phyloP scores from a whole-genome alignment of 306 rosid genomes.

The Dryas drummondii region DNA sequence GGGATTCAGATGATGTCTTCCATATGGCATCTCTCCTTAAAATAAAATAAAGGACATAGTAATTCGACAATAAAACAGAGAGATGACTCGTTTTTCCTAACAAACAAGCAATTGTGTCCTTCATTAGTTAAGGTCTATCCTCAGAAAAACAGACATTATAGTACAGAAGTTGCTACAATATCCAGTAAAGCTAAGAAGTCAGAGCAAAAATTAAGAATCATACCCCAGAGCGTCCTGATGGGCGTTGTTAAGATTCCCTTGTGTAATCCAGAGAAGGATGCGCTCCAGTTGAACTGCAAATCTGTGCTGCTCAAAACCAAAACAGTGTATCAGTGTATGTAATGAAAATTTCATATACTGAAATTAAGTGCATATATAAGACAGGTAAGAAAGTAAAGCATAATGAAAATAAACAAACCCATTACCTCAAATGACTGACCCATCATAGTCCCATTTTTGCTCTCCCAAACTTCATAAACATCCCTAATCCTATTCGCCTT shows the following conservation, averaged over 20 bases:
- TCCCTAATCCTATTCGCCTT: conserved; percentile 40
- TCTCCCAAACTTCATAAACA: conserved; percentile 62
- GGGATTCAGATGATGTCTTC: background rate
- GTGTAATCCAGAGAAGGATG: conserved; percentile 52
- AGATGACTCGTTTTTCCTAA: background rate
- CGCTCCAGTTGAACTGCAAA: conserved; percentile 54
- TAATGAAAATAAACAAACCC: background rate
- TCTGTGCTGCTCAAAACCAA: conserved; percentile 53
- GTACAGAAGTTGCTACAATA: conserved; percentile 14
- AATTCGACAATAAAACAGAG: background rate
- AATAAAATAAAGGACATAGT: background rate
- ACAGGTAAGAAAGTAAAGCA: background rate
- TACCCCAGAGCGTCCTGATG: conserved; percentile 57
- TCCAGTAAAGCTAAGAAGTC: conserved; percentile 1
- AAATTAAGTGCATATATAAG: background rate
- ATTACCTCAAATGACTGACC: conserved; percentile 54
- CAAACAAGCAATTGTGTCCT: background rate
- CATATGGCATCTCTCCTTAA: background rate
- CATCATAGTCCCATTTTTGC: conserved; percentile 54
- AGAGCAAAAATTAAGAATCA: conserved; percentile 15
- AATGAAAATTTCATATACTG: background rate
- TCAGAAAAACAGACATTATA: background rate
- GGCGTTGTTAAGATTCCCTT: conserved; percentile 53
- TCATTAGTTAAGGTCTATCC: background rate
- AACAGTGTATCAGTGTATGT: conserved; percentile 7